Evolutionary conservation across 257 asterid genomes (phyloP).

Genomic region (Ligustrum vulgare): DNA sequence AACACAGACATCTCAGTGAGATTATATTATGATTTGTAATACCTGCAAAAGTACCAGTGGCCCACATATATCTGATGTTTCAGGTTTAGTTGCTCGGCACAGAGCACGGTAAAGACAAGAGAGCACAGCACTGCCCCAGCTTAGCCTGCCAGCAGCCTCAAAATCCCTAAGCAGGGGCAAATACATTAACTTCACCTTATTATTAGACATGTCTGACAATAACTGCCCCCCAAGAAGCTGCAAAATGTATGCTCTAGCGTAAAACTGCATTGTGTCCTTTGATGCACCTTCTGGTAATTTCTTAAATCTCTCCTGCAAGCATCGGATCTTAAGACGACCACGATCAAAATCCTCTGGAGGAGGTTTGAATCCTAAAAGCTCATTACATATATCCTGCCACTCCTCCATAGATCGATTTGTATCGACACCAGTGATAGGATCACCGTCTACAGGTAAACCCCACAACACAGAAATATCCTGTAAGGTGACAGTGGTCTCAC

Average conservation of each 20-base stretch:
- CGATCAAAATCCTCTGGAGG: constrained; percentile 68
- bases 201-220: constrained; percentile 76
- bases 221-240: constrained; percentile 75
- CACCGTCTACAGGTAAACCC: constrained; percentile 80
- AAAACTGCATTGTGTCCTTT: constrained; percentile 49
- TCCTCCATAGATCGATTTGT: constrained; percentile 73
- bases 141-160: constrained; percentile 59
- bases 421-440: constrained; percentile 72
- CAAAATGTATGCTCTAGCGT: constrained; percentile 74
- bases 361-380: constrained; percentile 68
- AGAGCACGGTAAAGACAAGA: constrained; percentile 74
- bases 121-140: constrained; percentile 83
- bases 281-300: constrained; percentile 60
- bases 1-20: neutral
- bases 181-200: constrained; percentile 82
- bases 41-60: constrained; percentile 84
- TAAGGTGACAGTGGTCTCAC: constrained; percentile 70
- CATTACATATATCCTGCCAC: constrained; percentile 72
- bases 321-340: constrained; percentile 69
- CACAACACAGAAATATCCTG: constrained; percentile 73
- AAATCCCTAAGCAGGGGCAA: constrained; percentile 76
- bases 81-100: constrained; percentile 74
- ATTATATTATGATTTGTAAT: constrained; percentile 11
- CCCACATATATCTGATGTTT: constrained; percentile 79
- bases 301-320: constrained; percentile 65